Evolutionary conservation across 331 rosid genomes (phyloP).

Genomic region (Ulmus americana): DNA sequence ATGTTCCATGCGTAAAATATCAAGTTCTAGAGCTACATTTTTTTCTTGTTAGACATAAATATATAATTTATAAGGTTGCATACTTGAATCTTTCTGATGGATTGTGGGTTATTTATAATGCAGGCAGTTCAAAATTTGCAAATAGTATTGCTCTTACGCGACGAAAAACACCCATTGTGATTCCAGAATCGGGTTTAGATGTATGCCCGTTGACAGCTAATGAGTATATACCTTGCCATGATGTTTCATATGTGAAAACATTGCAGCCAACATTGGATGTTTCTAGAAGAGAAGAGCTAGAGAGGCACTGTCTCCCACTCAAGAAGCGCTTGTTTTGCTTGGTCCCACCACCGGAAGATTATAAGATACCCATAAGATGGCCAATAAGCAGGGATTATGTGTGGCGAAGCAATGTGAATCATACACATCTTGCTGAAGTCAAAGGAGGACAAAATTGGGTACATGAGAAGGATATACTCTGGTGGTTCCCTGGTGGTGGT

Average conservation of each 20-base stretch:
- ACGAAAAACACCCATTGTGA: conserved; percentile 42
- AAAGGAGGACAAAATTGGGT: conserved; percentile 99
- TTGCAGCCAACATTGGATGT: conserved; percentile 51
- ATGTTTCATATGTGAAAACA: conserved; percentile 46
- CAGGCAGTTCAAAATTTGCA: conserved; percentile 48
- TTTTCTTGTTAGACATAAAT: no score
- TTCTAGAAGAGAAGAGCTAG: conserved; percentile 71
- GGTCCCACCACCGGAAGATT: conserved; percentile 75
- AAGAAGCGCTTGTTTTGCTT: conserved; percentile 75
- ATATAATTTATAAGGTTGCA: conserved; percentile 2
- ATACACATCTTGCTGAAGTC: conserved; percentile 79
- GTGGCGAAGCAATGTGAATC: conserved; percentile 92
- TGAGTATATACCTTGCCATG: conserved; percentile 83
- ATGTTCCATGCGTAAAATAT: no score
- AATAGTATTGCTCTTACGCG: conserved; percentile 57
- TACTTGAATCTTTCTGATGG: neutral
- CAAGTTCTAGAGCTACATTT: no score
- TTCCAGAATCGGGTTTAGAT: conserved; percentile 66
- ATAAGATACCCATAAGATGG: conserved; percentile 80
- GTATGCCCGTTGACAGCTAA: conserved; percentile 75
- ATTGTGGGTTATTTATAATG: conserved; percentile 16
- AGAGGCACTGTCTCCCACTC: conserved; percentile 82
- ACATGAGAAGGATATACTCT: conserved; percentile 62
- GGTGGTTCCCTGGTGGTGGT: conserved; percentile 99
- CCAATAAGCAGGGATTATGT: conserved; percentile 87